phyloP scores from a whole-genome alignment of 75 land plant genomes.

The Sequoia sempervirens region DNA sequence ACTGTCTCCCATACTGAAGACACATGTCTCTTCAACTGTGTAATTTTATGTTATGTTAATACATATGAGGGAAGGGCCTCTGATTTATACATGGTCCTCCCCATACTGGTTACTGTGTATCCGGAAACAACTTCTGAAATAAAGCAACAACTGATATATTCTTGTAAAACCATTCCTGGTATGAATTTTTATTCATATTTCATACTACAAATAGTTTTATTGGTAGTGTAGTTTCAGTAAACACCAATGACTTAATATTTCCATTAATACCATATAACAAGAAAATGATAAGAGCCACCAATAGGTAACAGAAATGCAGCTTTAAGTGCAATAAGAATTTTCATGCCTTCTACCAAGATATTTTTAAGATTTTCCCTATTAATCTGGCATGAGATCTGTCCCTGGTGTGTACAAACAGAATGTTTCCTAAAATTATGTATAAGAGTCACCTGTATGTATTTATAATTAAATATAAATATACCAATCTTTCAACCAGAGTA shows the following conservation, averaged over 20 bases:
- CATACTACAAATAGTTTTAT: too few species aligned
- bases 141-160: too few species aligned
- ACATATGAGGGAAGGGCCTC: too few species aligned
- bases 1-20: too few species aligned
- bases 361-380: neutral
- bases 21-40: too few species aligned
- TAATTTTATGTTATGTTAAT: too few species aligned
- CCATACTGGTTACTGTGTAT: too few species aligned
- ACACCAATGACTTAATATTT: neutral
- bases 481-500: neutral
- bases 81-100: too few species aligned
- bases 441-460: neutral
- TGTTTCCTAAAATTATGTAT: neutral
- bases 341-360: neutral
- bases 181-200: too few species aligned
- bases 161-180: too few species aligned
- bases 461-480: neutral
- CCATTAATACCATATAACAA: neutral
- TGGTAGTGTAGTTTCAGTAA: neutral
- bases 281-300: neutral
- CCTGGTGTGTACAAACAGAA: neutral
- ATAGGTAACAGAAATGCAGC: neutral
- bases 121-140: too few species aligned
- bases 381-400: neutral
- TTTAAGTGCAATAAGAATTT: neutral